Conservation (phyloP, 257 asterid species). For the Petunia secreta region DNA sequence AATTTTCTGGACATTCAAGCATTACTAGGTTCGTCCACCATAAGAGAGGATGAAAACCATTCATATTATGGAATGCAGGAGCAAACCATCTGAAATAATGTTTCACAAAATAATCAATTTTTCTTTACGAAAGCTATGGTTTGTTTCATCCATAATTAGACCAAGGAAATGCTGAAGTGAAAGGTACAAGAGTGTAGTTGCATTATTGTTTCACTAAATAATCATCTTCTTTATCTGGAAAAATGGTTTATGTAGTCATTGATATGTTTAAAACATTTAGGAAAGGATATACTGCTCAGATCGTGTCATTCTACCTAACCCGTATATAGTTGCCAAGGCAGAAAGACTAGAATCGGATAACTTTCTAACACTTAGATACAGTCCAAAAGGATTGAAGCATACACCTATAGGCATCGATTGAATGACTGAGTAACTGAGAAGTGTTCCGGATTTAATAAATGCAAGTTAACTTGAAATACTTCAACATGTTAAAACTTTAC, state of each 20-base stretch:
- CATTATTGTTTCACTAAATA: neutral
- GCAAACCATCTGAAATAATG: neutral
- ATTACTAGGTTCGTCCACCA: neutral
- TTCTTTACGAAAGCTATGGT: neutral
- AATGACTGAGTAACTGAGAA: neutral
- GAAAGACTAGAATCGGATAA: neutral
- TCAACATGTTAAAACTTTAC: constrained; percentile 46
- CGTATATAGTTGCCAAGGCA: neutral
- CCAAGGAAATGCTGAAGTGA: neutral
- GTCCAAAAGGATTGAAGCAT: neutral
- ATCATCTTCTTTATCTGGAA: neutral
- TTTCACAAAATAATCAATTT: neutral
- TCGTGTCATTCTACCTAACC: neutral
- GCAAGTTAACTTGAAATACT: neutral
- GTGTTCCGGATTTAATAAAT: neutral
- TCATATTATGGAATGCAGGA: neutral
- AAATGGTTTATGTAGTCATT: neutral
- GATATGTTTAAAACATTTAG: neutral
- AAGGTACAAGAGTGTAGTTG: neutral
- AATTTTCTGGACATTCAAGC: neutral
- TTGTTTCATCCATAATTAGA: neutral
- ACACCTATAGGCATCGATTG: neutral
- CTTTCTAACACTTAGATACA: neutral
- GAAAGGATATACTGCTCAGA: neutral
- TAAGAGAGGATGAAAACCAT: neutral